Evolutionary conservation across 441 rosid species (phyloP), one percentile per base, ranked within the genome.

Genomic region (Erysimum cheiri): DNA sequence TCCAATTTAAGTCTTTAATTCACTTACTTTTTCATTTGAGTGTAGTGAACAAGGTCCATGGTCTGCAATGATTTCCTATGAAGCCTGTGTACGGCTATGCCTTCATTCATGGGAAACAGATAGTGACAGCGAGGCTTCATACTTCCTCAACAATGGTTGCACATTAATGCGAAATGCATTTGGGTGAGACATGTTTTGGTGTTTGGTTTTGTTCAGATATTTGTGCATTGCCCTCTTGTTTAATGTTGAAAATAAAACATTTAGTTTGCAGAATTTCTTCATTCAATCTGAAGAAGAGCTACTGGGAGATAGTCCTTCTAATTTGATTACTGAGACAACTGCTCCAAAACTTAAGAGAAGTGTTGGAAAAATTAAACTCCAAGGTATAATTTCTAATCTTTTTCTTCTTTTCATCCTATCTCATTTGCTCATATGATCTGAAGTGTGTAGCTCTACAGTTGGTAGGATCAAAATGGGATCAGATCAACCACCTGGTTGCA

Each of bases 261-360:
- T 93, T 70, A 87, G 91, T 70, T 74, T 93, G 76, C 89, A 85
- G 83, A 83, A 82, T 50, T 81, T 82, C 28, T 82, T 93, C 63
- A 71, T 93, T 60, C 92, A 89, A 69, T 78, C 98, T 8, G 98
- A 93, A 81, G 97, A 91, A 80, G 97, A 93, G 75, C 82, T 89
- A 41, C 65, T 93, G 81, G 81, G 84, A 41, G 84, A 80, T 66
- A 80, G 66, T 49, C 75, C 88, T 72, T 61, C 87, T 9, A 81
- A 81, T 49, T 66, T 85, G 64, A 84, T 86, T 39, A 80, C 81
- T 46, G 91, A 85, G 68, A 64, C 78, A 66, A 77, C 83, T 74
- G 84, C 89, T 69, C 76, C 84, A 9, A 89, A 91, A 78, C 44
- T 86, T 8, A 91, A 85, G 79, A 87, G 73, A 72, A 81, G 81